A percentile compares a stretch with the other conserved stretches of the same genome.
Evolutionary conservation across 352 stramenopile genomes (phyloP).

Genomic region (Phytophthora cryptogea): DNA sequence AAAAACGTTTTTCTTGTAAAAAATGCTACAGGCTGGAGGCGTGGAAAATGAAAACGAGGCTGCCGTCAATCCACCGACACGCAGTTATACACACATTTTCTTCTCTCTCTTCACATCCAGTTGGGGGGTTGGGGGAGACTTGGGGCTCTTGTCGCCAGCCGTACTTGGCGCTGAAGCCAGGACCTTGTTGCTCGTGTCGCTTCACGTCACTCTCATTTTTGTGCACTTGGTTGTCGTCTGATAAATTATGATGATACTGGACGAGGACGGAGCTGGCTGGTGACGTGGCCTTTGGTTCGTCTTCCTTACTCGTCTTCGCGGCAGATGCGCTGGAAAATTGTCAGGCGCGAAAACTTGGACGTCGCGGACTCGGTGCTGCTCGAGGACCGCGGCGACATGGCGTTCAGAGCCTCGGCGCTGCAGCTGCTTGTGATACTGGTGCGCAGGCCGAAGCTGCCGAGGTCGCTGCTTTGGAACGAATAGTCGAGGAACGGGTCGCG

Average conservation of each 20-base stretch:
- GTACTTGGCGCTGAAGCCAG: constrained; percentile 15
- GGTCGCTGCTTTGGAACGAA: constrained; percentile 41
- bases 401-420: constrained; percentile 41
- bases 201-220: constrained; percentile 32
- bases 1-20: constrained; percentile 39
- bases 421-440: constrained; percentile 34
- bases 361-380: constrained; percentile 38
- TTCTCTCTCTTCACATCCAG: constrained; percentile 40
- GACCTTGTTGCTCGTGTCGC: constrained; percentile 26
- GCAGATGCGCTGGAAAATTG: constrained; percentile 85
- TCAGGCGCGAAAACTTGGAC: constrained; percentile 73
- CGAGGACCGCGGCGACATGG: constrained; percentile 38
- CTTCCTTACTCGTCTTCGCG: constrained; percentile 59
- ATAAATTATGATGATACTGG: constrained; percentile 54
- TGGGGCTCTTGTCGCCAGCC: constrained; percentile 11
- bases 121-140: constrained; percentile 1
- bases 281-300: constrained; percentile 8
- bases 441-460: constrained; percentile 29
- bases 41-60: constrained; percentile 28
- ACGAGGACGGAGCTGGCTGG: constrained; percentile 20
- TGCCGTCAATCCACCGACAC: constrained; percentile 39
- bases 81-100: constrained; percentile 51
- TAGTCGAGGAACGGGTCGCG: constrained; percentile 59
- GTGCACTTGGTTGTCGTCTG: constrained; percentile 36
- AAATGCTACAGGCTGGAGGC: constrained; percentile 44